Evolutionary conservation across 352 stramenopile genomes (phyloP).

Genomic region (Phytopythium kandeliae): DNA sequence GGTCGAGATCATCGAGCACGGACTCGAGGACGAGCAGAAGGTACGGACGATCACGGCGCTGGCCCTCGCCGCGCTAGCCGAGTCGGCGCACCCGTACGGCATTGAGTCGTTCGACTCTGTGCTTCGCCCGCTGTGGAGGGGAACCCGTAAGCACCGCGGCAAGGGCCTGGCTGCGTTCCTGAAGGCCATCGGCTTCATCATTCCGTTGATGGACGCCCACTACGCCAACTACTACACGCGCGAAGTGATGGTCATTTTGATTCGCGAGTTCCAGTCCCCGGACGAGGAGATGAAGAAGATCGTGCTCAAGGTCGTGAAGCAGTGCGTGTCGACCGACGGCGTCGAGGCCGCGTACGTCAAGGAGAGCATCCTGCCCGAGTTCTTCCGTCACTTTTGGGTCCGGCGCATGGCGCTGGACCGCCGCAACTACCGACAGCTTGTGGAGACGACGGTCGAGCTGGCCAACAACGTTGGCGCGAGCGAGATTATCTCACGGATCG

Average conservation of each 20-base stretch:
- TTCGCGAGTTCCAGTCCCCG: conserved; percentile 97
- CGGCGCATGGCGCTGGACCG: conserved; percentile 97
- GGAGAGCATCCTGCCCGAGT: conserved; percentile 97
- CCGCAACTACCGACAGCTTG: conserved; percentile 97
- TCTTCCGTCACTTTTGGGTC: conserved; percentile 99
- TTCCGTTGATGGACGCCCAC: conserved; percentile 99
- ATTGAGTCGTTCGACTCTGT: conserved; percentile 99
- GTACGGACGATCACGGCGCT: conserved; percentile 98
- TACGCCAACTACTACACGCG: conserved; percentile 99
- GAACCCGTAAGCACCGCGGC: conserved; percentile 96
- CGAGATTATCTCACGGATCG: conserved; percentile 97
- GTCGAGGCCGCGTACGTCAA: conserved; percentile 98
- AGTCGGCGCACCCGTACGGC: conserved; percentile 98
- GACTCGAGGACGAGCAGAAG: conserved; percentile 98
- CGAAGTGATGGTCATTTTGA: conserved; percentile 99
- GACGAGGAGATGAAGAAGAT: conserved; percentile 99
- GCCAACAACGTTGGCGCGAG: conserved; percentile 99
- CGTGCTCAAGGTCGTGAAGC: conserved; percentile 95
- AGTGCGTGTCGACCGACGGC: conserved; percentile 98
- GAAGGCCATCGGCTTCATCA: conserved; percentile 99
- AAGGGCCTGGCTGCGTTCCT: conserved; percentile 98
- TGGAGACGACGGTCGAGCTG: conserved; percentile 98
- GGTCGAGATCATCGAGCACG: conserved; percentile 98
- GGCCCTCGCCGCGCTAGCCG: conserved; percentile 95
- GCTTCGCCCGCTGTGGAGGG: conserved; percentile 96